Evolutionary conservation across 129 eudicot species (phyloP).

Genomic region (Helichrysum umbraculigerum): DNA sequence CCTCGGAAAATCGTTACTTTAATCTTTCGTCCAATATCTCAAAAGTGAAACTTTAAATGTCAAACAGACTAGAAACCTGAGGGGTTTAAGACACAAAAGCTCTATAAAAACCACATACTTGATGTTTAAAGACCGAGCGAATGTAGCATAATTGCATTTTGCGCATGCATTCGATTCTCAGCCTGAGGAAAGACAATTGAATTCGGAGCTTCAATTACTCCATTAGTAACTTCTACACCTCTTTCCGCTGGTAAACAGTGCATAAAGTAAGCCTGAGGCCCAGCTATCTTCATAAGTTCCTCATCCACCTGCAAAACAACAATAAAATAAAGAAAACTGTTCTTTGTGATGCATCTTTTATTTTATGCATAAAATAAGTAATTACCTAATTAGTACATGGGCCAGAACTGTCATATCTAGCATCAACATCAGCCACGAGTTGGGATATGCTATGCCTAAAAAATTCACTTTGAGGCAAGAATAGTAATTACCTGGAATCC

Average conservation of each 20-base stretch:
- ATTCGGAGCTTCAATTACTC: slow-evolving; percentile 75
- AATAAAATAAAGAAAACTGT: neutral
- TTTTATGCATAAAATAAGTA: neutral
- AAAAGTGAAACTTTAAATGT: slow-evolving; percentile 14
- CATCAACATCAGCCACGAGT: neutral
- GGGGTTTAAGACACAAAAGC: slow-evolving; percentile 16
- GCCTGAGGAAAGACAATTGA: slow-evolving; percentile 96
- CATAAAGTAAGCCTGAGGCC: slow-evolving; percentile 85
- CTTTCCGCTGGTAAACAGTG: slow-evolving; percentile 98
- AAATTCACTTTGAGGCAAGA: neutral
- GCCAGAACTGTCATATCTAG: neutral
- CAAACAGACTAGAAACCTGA: neutral
- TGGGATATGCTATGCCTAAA: neutral
- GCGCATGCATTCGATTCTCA: slow-evolving; percentile 98
- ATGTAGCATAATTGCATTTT: slow-evolving; percentile 95
- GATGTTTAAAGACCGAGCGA: slow-evolving; percentile 53
- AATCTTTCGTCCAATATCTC: neutral
- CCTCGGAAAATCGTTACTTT: neutral
- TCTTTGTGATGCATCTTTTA: neutral
- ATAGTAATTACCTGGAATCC: slow-evolving; percentile 70
- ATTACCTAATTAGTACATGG: neutral
- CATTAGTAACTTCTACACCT: slow-evolving; percentile 86
- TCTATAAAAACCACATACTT: slow-evolving; percentile 5
- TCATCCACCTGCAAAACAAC: slow-evolving; percentile 67
- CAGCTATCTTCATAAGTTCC: slow-evolving; percentile 87